Evolutionary conservation across 306 rosid species (phyloP).

Genomic region (Vigna trinervia): DNA sequence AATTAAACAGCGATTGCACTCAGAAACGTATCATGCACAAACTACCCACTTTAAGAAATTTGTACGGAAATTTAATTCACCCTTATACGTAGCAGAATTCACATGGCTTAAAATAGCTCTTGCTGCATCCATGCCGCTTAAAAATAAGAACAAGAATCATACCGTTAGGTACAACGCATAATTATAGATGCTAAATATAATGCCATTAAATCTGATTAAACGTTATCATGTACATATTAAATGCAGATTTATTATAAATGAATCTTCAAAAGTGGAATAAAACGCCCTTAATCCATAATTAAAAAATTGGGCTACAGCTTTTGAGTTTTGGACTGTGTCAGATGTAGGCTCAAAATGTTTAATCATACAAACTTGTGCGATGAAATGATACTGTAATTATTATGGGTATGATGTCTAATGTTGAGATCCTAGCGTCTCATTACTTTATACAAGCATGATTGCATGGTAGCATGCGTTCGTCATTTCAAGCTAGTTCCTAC

Average conservation of each 20-base stretch:
- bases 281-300: neutral
- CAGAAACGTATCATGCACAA: constrained; percentile 43
- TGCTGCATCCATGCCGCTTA: constrained; percentile 18
- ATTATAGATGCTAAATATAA: neutral
- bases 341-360: constrained; percentile 14
- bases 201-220: too few relatives aligned
- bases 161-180: constrained; percentile 3
- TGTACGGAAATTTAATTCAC: constrained; percentile 40
- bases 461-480: constrained; percentile 47
- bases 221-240: too few relatives aligned
- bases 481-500: neutral
- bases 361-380: constrained; percentile 32
- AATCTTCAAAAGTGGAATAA: too few relatives aligned
- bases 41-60: constrained; percentile 25
- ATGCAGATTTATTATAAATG: too few relatives aligned
- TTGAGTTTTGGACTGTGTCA: neutral
- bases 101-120: constrained; percentile 52
- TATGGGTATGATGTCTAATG: constrained; percentile 40
- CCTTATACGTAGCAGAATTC: constrained; percentile 30
- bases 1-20: constrained; percentile 21
- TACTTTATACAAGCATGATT: constrained; percentile 37
- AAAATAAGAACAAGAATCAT: constrained; percentile 2
- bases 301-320: neutral
- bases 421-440: constrained; percentile 41
- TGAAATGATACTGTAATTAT: constrained; percentile 53